Base-by-base conservation (phyloP, 345 rosid species). In the Camelina hispida region DNA sequence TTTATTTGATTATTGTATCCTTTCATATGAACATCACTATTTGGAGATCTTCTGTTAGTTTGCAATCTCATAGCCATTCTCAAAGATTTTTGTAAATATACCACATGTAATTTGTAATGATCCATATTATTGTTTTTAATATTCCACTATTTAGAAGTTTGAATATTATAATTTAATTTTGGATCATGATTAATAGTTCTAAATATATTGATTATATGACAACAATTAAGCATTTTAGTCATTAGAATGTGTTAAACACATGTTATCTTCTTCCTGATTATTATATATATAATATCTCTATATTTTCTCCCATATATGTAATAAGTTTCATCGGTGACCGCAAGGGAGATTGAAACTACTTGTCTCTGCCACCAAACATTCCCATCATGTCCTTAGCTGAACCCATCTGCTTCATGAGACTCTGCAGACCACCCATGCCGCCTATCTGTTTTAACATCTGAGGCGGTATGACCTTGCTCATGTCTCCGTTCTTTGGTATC, bases 341-440 rank as follows among this genome's bases (percentile, higher is more conserved):
- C 30, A 7, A 7, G 4, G 5, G n/a, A 46, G 54, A 37, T 11
- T 62, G 65, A 62, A 62, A 76, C 74, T 74, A 81, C 35, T 82
- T 78, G 71, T 81, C 82, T 4, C 79, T 80, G 58, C 88, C 88
- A 43, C 98, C 96, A 48, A 94, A 87, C 97, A 94, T 88, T 28
- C 96, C 92, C 95, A 84, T 94, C 95, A 91, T 87, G 87, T 94
- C 97, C 61, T 91, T 91, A 48, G 78, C 34, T 3, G 91, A 86
- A 18, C 98, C 95, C 91, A 91, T 84, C 80, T 91, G 96, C 81
- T 82, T 88, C 97, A 94, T 91, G 80, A 90, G 80, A 83, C 62
- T 87, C 77, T 91, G 96, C 77, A 94, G 79, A 68, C 95, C 93
- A 15, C 98, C 89, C 90, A 89, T 87, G 57, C 98, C 97, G 0